phyloP scores from a whole-genome alignment of 352 stramenopile genomes.

The Blastocystis sp. region DNA sequence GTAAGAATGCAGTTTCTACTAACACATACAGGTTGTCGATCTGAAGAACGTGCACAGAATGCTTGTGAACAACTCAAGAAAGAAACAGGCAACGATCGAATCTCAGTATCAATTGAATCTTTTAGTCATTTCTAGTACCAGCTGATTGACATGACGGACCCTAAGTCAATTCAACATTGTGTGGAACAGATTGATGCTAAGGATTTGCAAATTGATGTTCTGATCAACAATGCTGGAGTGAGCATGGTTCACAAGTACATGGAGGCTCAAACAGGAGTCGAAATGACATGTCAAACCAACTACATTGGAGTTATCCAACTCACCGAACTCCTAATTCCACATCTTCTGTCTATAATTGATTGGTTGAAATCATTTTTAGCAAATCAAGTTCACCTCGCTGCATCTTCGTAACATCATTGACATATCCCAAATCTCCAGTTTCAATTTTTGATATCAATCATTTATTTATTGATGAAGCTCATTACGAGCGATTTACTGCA shows the following conservation, averaged over 20 bases:
- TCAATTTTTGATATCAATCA: neutral
- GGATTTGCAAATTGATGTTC: conserved; percentile 32
- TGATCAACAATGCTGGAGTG: conserved; percentile 50
- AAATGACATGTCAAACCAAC: conserved; percentile 49
- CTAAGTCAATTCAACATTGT: conserved; percentile 7
- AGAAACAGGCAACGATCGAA: neutral
- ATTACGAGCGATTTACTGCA: neutral
- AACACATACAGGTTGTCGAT: neutral
- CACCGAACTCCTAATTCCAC: conserved; percentile 22
- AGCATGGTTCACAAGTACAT: conserved; percentile 34
- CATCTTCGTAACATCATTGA: neutral
- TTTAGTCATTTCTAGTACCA: neutral
- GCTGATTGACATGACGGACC: conserved; percentile 13
- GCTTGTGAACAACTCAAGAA: conserved; percentile 11
- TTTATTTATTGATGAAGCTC: neutral
- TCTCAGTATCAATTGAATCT: neutral
- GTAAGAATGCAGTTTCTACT: neutral
- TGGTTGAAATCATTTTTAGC: neutral
- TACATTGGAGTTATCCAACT: conserved; percentile 43
- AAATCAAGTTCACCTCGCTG: neutral
- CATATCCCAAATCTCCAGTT: neutral
- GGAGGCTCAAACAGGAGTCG: conserved; percentile 4
- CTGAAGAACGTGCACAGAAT: neutral
- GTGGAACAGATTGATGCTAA: neutral
- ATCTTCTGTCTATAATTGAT: neutral